These are phyloP conservation scores for Camellia japonica DNA, from an alignment of 148 eudicot genomes.

Conservation along the genomic window DNA sequence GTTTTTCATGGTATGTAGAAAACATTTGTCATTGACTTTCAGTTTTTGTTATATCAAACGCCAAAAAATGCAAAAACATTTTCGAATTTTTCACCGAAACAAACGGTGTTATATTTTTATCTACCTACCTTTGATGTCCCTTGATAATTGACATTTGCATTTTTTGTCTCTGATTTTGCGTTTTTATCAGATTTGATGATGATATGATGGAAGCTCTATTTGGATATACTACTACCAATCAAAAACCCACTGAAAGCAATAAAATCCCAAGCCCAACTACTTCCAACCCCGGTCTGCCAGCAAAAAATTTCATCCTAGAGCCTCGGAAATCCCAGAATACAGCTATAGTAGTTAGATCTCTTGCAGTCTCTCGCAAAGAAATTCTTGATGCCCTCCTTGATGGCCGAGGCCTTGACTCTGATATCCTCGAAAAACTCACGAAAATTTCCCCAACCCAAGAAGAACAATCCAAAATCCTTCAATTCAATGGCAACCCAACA, in stretches of 20 bases:
- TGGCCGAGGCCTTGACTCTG: slow-evolving; percentile 42
- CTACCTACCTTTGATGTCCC: background rate
- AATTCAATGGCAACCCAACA: slow-evolving; percentile 46
- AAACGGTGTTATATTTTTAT: too few species aligned
- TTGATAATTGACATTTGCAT: background rate
- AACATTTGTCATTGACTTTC: too few species aligned
- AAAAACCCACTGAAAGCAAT: slow-evolving; percentile 18
- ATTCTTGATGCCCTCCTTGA: slow-evolving; percentile 41
- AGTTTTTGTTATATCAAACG: too few species aligned
- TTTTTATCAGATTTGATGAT: slow-evolving; percentile 41
- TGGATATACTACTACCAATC: slow-evolving; percentile 28
- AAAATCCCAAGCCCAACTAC: slow-evolving; percentile 16
- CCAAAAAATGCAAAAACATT: too few species aligned
- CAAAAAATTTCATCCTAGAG: slow-evolving; percentile 46
- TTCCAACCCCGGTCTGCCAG: slow-evolving; percentile 22
- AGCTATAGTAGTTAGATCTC: slow-evolving; percentile 54
- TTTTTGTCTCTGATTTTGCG: background rate
- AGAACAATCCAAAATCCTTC: slow-evolving; percentile 43
- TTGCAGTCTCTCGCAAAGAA: slow-evolving; percentile 36
- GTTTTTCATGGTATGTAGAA: too few species aligned
- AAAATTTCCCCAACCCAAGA: slow-evolving; percentile 50
- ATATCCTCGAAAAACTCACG: slow-evolving; percentile 44
- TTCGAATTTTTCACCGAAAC: too few species aligned
- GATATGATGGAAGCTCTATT: slow-evolving; percentile 48
- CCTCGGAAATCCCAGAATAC: slow-evolving; percentile 60